These are phyloP conservation scores for Penicillium palitans DNA, from an alignment of 2,329 filamentous ascomycete genomes.

Conservation along the genomic window DNA sequence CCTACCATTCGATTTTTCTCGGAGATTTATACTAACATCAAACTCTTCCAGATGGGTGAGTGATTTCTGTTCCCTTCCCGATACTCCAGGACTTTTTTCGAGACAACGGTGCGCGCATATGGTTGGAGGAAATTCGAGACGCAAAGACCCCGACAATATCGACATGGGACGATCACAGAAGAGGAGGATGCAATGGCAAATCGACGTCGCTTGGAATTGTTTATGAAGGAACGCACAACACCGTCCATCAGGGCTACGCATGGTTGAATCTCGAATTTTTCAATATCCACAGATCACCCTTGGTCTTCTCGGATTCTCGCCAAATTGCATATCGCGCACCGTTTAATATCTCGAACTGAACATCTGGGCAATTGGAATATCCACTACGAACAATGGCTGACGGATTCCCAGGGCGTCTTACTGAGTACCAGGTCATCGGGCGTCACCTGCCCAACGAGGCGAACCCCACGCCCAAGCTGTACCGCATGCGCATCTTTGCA, in stretches of 20 bases:
- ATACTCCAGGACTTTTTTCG: constrained; percentile 28
- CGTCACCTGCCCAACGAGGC: constrained; percentile 97
- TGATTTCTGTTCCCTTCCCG: constrained; percentile 34
- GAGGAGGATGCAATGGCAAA: constrained; percentile 4
- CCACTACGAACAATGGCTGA: constrained; percentile 31
- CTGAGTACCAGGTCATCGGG: constrained; percentile 99
- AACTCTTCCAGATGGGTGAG: constrained; percentile 62
- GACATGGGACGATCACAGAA: constrained; percentile 1
- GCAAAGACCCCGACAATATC: constrained; percentile 14
- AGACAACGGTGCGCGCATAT: constrained; percentile 36
- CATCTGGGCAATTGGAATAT: constrained; percentile 1
- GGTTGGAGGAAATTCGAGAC: constrained; percentile 25
- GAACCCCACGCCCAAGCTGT: constrained; percentile 96
- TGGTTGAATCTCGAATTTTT: constrained; percentile 17
- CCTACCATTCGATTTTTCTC: constrained; percentile 18
- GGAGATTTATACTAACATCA: constrained; percentile 30
- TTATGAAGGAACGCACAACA: constrained; percentile 8
- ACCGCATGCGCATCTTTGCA: constrained; percentile 99
- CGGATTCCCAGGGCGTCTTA: constrained; percentile 80
- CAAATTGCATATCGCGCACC: constrained; percentile 21
- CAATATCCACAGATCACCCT: constrained; percentile 16
- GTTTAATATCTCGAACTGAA: constrained; percentile 12
- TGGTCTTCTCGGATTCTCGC: constrained; percentile 8
- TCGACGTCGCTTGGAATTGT: background rate
- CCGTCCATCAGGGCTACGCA: constrained; percentile 9